Evolutionary conservation across 225 moss, liverwort and hornwort genomes (phyloP).

Genomic region (Straminergon stramineum): DNA sequence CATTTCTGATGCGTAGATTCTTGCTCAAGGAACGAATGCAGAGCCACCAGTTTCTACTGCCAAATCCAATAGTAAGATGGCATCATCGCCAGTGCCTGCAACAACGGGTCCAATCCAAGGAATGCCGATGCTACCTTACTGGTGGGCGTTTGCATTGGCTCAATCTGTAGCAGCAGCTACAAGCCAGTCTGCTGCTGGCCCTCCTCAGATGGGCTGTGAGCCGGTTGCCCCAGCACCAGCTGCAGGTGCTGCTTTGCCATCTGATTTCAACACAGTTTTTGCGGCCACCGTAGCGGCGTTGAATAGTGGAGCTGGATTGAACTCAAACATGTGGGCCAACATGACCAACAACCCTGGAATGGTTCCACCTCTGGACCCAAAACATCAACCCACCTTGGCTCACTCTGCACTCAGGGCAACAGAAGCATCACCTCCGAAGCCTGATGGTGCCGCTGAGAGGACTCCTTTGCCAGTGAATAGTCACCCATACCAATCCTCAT

Average conservation of each 20-base stretch:
- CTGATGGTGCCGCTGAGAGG: not conserved
- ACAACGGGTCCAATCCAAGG: constrained; percentile 3
- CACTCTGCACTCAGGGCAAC: not conserved
- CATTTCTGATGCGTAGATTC: constrained; percentile 7
- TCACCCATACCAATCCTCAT: not conserved
- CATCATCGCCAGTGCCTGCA: not conserved
- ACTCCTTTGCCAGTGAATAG: not conserved
- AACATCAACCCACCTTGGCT: not conserved
- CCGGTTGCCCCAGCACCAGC: not conserved
- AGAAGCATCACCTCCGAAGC: constrained; percentile 4
- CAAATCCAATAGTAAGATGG: not conserved
- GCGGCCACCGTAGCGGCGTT: constrained; percentile 30
- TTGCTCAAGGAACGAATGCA: constrained; percentile 9
- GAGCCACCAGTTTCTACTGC: not conserved
- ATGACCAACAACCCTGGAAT: constrained; percentile 4
- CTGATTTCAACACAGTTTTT: constrained; percentile 28
- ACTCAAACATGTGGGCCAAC: constrained; percentile 24
- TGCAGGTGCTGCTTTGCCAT: not conserved
- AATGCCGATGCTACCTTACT: constrained; percentile 25
- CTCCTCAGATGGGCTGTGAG: constrained; percentile 8
- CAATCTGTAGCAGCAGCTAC: constrained; percentile 35
- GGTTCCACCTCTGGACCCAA: not conserved
- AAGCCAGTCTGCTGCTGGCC: constrained; percentile 8
- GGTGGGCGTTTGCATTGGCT: constrained; percentile 54
- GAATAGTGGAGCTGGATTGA: constrained; percentile 29